Base-by-base conservation (phyloP, 2,329 filamentous ascomycete genomes). In the Beauveria sp. region DNA sequence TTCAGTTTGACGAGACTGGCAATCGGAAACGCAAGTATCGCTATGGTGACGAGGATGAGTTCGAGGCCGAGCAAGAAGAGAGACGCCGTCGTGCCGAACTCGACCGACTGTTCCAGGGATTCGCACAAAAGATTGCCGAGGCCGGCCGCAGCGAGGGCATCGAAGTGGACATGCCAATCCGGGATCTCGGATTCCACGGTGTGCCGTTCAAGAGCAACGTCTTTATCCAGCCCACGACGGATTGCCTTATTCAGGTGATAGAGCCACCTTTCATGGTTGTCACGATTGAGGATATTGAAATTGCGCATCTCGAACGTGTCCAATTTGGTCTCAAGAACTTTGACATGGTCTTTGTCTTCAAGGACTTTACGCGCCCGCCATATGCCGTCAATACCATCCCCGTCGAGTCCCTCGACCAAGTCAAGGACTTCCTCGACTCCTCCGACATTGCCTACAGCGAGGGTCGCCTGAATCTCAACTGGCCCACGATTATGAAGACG, bases 401-500 rank as follows among this genome's bases (percentile, higher is more conserved):
- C 0, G 91, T 99, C 26, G 94, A 99, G 71, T 91, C 89, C 3
- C 82, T 99, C 3, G 94, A 99, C 67, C 88, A 91, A 59, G 93
- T 99, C 66, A 97, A 97, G 76, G 96, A 99, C 71, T 99, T 94
- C 87, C 84, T 99, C 10, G 93, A 99, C 75, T 92, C 89, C 1
- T 92, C 94, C 53, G 93, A 99, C 70, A 96, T 99, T 70, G 88
- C 94, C 20, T 97, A 88, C 79, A 90, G 86, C 14, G 96, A 99
- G 75, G 94, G 94, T 61, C 94, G 93, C 1, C 85, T 99, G 67
- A 99, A 99, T 78, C 82, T 99, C 61, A 97, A 97, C 81, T 99
- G 94, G 94, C 89, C 90, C 12, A 96, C 92, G 18, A 99, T 99
- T 71, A 99, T 99, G 92, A 99, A 99, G 82, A 99, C 94, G 0